phyloP scores from a whole-genome alignment of 768 basidiomycete genomes.

The Podaxis mareebaensis region DNA sequence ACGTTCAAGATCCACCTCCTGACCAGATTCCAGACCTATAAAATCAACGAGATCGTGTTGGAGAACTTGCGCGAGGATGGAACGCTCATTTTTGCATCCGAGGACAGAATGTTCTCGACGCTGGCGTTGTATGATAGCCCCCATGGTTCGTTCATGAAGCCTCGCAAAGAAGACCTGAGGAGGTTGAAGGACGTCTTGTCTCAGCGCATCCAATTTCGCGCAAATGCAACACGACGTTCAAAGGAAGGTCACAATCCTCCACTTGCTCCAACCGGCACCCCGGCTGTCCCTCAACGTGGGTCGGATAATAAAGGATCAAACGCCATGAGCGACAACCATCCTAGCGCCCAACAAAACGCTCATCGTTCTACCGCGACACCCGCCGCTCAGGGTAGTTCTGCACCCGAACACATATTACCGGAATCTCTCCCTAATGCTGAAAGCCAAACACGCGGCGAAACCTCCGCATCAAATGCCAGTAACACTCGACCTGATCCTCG shows the following conservation, averaged over 20 bases:
- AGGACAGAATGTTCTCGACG: constrained; percentile 24
- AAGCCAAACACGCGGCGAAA: not conserved
- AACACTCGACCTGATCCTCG: not conserved
- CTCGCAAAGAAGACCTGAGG: not conserved
- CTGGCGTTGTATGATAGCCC: constrained; percentile 18
- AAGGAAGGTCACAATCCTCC: not conserved
- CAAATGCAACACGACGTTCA: not conserved
- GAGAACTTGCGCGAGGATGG: constrained; percentile 23
- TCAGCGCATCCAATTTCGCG: not conserved
- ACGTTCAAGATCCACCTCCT: constrained; percentile 31
- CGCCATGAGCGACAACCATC: no score
- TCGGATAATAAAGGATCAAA: no score
- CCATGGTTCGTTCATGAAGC: not conserved
- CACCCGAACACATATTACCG: not conserved
- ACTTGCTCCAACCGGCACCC: no score
- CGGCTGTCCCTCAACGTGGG: no score
- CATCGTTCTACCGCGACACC: no score
- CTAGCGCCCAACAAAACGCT: no score
- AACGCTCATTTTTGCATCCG: constrained; percentile 28
- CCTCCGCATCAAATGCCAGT: not conserved
- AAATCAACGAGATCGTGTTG: constrained; percentile 29
- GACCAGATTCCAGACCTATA: constrained; percentile 25
- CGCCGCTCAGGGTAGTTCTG: no score
- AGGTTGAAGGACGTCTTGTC: not conserved
- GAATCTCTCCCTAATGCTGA: not conserved